Evolutionary conservation across 441 rosid species (phyloP).

Genomic region (Populus hybrid): DNA sequence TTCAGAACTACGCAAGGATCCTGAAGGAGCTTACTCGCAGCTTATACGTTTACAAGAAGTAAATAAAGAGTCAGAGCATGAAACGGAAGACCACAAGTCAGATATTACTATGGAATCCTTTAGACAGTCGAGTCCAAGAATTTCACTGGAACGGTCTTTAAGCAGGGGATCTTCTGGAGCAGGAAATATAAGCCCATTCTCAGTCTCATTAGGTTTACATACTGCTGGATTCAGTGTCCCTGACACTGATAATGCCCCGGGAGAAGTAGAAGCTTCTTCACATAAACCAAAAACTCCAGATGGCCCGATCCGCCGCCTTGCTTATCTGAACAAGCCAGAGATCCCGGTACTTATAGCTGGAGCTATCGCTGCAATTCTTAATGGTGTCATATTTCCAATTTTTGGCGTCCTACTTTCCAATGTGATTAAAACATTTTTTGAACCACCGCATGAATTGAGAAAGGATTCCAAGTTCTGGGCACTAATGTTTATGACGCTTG

Average conservation of each 20-base stretch:
- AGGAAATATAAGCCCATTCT: slow-evolving; percentile 29
- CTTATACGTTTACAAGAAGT: slow-evolving; percentile 52
- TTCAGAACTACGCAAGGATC: slow-evolving; percentile 44
- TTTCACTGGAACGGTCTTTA: slow-evolving; percentile 34
- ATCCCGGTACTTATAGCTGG: slow-evolving; percentile 56
- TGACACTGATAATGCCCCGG: not conserved
- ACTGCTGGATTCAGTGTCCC: slow-evolving; percentile 20
- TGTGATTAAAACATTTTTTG: slow-evolving; percentile 49
- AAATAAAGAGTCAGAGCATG: slow-evolving; percentile 27
- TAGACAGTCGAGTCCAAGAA: slow-evolving; percentile 30
- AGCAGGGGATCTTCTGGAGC: slow-evolving; percentile 48
- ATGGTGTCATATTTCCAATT: slow-evolving; percentile 56
- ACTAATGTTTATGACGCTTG: slow-evolving; percentile 47
- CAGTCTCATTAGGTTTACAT: slow-evolving; percentile 36
- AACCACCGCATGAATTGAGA: slow-evolving; percentile 48
- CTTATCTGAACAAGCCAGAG: slow-evolving; percentile 65
- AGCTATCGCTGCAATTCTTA: slow-evolving; percentile 42
- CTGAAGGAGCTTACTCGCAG: slow-evolving; percentile 52
- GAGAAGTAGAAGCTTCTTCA: slow-evolving; percentile 19
- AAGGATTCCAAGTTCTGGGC: slow-evolving; percentile 68
- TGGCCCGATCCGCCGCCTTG: slow-evolving; percentile 54
- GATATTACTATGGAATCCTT: slow-evolving; percentile 28
- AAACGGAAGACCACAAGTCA: slow-evolving; percentile 26
- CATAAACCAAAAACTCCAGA: slow-evolving; percentile 17
- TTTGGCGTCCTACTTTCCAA: slow-evolving; percentile 55